Conservation (phyloP, 2,329 filamentous ascomycete genomes). For the Sarocladiaceae sp. region DNA sequence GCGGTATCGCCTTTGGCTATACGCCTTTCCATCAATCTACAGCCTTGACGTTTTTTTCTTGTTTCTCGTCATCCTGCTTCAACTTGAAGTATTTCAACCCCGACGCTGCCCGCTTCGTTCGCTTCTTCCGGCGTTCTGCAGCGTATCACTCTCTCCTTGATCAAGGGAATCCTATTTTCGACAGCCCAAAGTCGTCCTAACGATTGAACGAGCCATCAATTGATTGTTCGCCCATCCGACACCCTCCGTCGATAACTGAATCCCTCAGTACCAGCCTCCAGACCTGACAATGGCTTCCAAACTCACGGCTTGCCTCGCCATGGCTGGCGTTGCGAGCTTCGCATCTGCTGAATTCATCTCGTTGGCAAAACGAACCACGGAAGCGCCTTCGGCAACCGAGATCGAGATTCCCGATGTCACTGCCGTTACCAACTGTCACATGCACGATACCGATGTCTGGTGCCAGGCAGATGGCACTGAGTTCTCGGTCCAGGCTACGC, state of each 20-base stretch:
- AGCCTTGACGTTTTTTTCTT: neutral
- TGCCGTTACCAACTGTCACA: constrained; percentile 34
- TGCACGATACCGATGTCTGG: constrained; percentile 34
- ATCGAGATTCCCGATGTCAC: constrained; percentile 20
- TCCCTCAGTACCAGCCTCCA: too few relatives aligned
- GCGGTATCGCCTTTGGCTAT: too few relatives aligned
- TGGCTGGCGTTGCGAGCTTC: neutral
- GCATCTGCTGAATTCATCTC: constrained; percentile 1
- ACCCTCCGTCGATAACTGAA: too few relatives aligned
- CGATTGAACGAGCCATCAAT: too few relatives aligned
- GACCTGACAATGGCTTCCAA: too few relatives aligned
- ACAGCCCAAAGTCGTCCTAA: too few relatives aligned
- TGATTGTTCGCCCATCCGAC: too few relatives aligned
- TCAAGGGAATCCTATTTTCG: too few relatives aligned
- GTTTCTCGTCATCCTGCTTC: too few relatives aligned
- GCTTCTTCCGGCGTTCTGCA: neutral
- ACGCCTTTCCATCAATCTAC: too few relatives aligned
- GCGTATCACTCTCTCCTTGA: too few relatives aligned
- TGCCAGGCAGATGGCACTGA: constrained; percentile 38
- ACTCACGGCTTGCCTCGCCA: neutral
- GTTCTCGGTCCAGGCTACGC: constrained; percentile 37
- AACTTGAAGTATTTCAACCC: constrained; percentile 1
- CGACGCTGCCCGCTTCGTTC: neutral
- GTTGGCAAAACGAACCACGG: neutral
- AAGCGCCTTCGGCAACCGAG: neutral